Evolutionary conservation across 2,329 filamentous ascomycete species (phyloP).

Genomic region (Monosporascus sp.): DNA sequence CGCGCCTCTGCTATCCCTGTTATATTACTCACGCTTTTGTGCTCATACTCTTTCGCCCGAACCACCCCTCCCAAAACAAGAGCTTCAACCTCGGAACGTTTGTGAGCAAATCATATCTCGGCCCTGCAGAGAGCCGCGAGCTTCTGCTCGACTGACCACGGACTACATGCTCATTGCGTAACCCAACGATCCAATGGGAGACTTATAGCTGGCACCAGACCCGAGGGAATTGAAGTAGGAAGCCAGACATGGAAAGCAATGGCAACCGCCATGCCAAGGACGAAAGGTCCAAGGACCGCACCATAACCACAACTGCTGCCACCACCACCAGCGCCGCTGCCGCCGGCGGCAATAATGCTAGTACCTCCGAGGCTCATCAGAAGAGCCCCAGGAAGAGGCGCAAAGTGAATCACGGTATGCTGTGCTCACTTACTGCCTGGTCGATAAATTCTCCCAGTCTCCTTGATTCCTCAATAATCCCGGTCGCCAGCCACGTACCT

Average conservation of each 20-base stretch:
- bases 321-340: conserved; percentile 22
- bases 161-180: conserved; percentile 39
- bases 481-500: conserved; percentile 5
- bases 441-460: conserved; percentile 14
- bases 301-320: conserved; percentile 13
- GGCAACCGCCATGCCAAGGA: conserved; percentile 32
- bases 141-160: conserved; percentile 35
- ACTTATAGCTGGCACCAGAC: conserved; percentile 31
- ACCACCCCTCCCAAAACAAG: background rate
- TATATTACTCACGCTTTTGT: background rate
- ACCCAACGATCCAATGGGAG: conserved; percentile 40
- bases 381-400: conserved; percentile 75
- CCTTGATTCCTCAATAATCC: conserved; percentile 9
- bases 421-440: conserved; percentile 13
- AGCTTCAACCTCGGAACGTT: conserved; percentile 9
- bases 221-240: conserved; percentile 25
- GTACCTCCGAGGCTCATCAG: conserved; percentile 19
- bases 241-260: conserved; percentile 26
- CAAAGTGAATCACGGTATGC: conserved; percentile 84
- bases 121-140: conserved; percentile 37
- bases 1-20: background rate
- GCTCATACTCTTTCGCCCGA: background rate
- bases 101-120: conserved; percentile 23
- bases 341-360: conserved; percentile 27
- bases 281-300: conserved; percentile 31